Evolutionary conservation across 257 asterid genomes (phyloP).

Genomic region (Schizonepeta tenuifolia): DNA sequence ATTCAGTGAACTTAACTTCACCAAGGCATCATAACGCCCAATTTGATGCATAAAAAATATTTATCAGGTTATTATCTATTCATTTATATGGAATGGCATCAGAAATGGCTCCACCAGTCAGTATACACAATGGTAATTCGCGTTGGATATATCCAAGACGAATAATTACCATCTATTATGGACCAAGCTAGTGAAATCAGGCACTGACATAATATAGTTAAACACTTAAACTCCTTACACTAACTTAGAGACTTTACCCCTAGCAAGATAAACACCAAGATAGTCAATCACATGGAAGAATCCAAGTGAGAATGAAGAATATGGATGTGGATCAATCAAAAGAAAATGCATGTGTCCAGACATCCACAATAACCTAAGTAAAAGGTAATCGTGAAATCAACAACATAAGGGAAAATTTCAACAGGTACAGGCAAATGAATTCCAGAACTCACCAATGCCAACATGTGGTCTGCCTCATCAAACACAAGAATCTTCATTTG

Average conservation of each 20-base stretch:
- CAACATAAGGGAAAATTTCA: not conserved
- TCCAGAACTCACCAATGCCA: constrained; percentile 71
- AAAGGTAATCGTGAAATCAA: not conserved
- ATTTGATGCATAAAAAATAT: not conserved
- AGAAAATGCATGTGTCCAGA: constrained; percentile 1
- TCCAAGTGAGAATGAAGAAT: not conserved
- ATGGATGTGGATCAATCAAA: constrained; percentile 15
- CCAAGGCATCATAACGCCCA: not conserved
- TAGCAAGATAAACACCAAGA: constrained; percentile 14
- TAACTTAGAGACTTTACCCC: not conserved
- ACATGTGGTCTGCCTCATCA: constrained; percentile 99
- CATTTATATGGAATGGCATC: constrained; percentile 6
- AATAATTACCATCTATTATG: constrained; percentile 7
- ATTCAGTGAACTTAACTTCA: constrained; percentile 13
- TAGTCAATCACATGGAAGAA: constrained; percentile 19
- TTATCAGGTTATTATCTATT: not conserved
- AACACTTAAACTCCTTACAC: constrained; percentile 10
- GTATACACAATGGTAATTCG: not conserved
- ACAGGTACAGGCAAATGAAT: constrained; percentile 18
- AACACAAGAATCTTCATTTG: constrained; percentile 86
- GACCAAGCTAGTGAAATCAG: constrained; percentile 23
- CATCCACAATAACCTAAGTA: not conserved
- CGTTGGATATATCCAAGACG: constrained; percentile 13
- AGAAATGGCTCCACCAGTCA: not conserved
- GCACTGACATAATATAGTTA: not conserved